phyloP scores from a whole-genome alignment of 345 rosid species.

The Euphorbia pulcherrima region DNA sequence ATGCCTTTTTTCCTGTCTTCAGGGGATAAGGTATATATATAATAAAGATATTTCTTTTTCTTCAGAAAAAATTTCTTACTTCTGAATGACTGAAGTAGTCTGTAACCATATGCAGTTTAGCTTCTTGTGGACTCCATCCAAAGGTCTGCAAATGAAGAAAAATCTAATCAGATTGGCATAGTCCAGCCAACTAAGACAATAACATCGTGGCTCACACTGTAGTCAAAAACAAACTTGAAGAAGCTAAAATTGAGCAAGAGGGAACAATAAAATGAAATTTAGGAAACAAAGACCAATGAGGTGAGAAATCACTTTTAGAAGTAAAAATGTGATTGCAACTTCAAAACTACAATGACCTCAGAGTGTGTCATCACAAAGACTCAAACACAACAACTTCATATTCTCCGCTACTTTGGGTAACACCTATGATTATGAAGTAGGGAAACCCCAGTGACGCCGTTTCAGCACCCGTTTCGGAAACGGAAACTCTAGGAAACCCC shows the following conservation, averaged over 20 bases:
- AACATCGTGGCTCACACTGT: not conserved
- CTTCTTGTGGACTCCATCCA: conserved; percentile 94
- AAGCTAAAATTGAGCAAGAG: not conserved
- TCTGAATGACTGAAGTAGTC: conserved; percentile 85
- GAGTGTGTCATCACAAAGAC: not conserved
- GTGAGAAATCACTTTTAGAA: not conserved
- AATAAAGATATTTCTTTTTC: not conserved
- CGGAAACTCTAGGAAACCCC: too few species aligned
- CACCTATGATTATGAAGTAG: too few species aligned
- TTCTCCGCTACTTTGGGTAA: not conserved
- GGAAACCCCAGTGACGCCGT: too few species aligned
- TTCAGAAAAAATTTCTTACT: conserved; percentile 38
- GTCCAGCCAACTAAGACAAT: not conserved
- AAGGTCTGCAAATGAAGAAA: conserved; percentile 53
- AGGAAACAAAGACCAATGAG: not conserved
- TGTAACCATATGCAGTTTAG: conserved; percentile 84
- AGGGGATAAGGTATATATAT: not conserved
- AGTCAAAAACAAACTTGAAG: not conserved
- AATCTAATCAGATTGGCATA: not conserved
- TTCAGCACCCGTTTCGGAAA: too few species aligned
- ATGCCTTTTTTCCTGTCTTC: not conserved
- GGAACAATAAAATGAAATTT: not conserved
- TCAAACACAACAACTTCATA: not conserved
- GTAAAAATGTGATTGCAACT: not conserved
- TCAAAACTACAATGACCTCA: not conserved